These are phyloP conservation scores for Penicillium sclerotigenum DNA, from an alignment of 2,329 filamentous ascomycete genomes.

Conservation along the genomic window DNA sequence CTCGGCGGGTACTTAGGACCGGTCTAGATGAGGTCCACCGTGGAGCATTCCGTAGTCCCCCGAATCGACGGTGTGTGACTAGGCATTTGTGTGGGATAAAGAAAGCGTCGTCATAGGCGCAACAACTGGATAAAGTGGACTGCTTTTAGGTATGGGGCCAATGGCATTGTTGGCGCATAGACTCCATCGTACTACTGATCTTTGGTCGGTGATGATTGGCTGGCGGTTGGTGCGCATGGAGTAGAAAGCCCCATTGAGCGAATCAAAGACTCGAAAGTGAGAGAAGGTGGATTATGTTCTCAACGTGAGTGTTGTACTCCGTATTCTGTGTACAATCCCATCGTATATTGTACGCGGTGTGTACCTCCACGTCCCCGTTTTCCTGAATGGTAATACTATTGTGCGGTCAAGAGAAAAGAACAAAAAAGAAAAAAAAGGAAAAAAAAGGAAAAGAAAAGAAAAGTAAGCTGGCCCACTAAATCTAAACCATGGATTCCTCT, in stretches of 20 bases:
- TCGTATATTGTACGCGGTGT: background rate
- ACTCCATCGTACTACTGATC: slow-evolving; percentile 18
- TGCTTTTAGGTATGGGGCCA: background rate
- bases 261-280: background rate
- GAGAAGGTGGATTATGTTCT: background rate
- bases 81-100: slow-evolving; percentile 4
- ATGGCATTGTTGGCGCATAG: slow-evolving; percentile 17
- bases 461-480: slow-evolving; percentile 2
- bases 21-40: slow-evolving; percentile 23
- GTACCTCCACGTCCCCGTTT: slow-evolving; percentile 4
- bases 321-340: background rate
- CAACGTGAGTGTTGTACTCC: background rate
- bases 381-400: background rate
- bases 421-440: background rate
- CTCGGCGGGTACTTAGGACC: slow-evolving; percentile 18
- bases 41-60: slow-evolving; percentile 25
- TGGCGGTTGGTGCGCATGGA: background rate
- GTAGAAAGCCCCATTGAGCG: background rate
- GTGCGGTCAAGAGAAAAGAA: background rate
- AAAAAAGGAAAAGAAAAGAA: background rate
- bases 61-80: slow-evolving; percentile 15
- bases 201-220: slow-evolving; percentile 2
- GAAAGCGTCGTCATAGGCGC: background rate
- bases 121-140: slow-evolving; percentile 1
- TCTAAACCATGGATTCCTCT: slow-evolving; percentile 9